Evolutionary conservation across 768 basidiomycete species (phyloP).

Genomic region (Mycena capillaripes): DNA sequence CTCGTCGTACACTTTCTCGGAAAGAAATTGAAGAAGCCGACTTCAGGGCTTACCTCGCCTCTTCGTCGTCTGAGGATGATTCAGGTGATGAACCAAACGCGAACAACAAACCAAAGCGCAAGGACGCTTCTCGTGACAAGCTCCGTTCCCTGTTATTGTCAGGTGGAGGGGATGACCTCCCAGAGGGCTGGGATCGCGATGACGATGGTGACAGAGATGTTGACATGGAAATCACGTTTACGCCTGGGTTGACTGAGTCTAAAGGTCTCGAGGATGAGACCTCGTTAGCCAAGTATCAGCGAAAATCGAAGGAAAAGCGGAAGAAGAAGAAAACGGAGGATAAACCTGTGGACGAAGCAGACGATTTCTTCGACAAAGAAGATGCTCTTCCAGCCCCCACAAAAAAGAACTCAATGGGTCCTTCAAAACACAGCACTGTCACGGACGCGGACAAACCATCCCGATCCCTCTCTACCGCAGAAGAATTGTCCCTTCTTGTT

Average conservation of each 20-base stretch:
- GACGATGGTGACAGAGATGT: slow-evolving; percentile 64
- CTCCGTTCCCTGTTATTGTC: slow-evolving; percentile 84
- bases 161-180: slow-evolving; percentile 74
- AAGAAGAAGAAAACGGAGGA: slow-evolving; percentile 82
- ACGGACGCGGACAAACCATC: slow-evolving; percentile 36
- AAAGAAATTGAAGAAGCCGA: slow-evolving; percentile 95
- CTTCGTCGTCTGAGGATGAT: slow-evolving; percentile 75
- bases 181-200: slow-evolving; percentile 85
- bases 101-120: slow-evolving; percentile 48
- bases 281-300: slow-evolving; percentile 89
- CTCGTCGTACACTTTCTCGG: slow-evolving; percentile 81
- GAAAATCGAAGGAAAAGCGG: slow-evolving; percentile 92
- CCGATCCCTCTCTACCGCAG: slow-evolving; percentile 65
- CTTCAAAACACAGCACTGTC: slow-evolving; percentile 36
- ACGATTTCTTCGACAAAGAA: slow-evolving; percentile 84
- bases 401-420: slow-evolving; percentile 33
- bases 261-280: slow-evolving; percentile 80
- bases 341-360: slow-evolving; percentile 47
- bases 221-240: slow-evolving; percentile 97
- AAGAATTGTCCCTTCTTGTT: slow-evolving; percentile 76
- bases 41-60: slow-evolving; percentile 85
- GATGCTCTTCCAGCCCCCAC: slow-evolving; percentile 38
- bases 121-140: slow-evolving; percentile 69
- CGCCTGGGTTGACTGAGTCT: slow-evolving; percentile 79
- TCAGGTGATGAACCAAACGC: slow-evolving; percentile 50